A percentile compares a stretch with the other conserved stretches of the same genome.
phyloP scores from a whole-genome alignment of 2,329 filamentous ascomycete species.

The Davidsoniella australis region DNA sequence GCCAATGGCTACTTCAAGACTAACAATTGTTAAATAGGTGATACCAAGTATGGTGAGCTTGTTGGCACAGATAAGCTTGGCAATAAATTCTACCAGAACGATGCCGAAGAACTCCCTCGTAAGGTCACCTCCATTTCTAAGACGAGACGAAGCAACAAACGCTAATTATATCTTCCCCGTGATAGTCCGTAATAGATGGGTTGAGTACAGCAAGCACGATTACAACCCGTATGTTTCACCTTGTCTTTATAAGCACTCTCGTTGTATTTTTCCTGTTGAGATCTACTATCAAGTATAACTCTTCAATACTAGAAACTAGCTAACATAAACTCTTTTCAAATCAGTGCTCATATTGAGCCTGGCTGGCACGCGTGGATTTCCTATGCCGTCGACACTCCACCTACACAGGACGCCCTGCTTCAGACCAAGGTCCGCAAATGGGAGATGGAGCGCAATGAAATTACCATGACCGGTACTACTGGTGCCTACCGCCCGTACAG shows the following conservation, averaged over 20 bases:
- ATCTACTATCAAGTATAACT: too few relatives aligned
- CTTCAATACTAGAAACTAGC: background rate
- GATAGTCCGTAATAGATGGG: conserved; percentile 84
- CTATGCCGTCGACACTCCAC: conserved; percentile 78
- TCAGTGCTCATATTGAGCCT: conserved; percentile 62
- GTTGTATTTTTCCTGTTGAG: background rate
- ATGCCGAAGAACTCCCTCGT: conserved; percentile 73
- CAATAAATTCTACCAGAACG: conserved; percentile 97
- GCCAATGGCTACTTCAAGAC: background rate
- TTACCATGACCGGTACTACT: conserved; percentile 58
- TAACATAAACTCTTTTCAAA: background rate
- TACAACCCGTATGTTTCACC: conserved; percentile 38
- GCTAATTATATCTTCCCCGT: background rate
- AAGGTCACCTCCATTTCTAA: conserved; percentile 21
- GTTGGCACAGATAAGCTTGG: conserved; percentile 78
- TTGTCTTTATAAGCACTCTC: background rate
- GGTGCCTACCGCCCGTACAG: conserved; percentile 85
- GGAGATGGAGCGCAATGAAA: conserved; percentile 55
- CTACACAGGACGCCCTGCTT: conserved; percentile 56
- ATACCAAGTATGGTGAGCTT: conserved; percentile 84
- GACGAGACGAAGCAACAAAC: background rate
- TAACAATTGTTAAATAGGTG: conserved; percentile 38
- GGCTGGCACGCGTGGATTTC: conserved; percentile 98
- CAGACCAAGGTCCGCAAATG: conserved; percentile 51
- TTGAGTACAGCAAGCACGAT: conserved; percentile 85